phyloP scores from a whole-genome alignment of 495 filamentous ascomycete genomes.

The Tuber umbilicatum region DNA sequence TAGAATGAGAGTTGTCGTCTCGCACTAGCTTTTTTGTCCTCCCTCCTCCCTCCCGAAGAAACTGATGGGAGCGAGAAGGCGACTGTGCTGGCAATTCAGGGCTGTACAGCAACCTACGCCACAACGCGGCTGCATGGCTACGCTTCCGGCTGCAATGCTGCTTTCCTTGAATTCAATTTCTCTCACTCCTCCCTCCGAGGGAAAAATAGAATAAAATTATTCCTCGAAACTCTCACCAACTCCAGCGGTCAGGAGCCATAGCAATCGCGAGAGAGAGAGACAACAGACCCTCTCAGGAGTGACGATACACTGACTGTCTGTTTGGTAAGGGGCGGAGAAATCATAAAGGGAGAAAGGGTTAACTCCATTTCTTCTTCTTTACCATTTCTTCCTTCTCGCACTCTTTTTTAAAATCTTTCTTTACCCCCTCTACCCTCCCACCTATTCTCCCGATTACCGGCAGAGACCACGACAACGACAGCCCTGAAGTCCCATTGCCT shows the following conservation, averaged over 20 bases:
- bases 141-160: conserved; percentile 9
- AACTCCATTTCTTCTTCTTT: not conserved
- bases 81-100: conserved; percentile 17
- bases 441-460: not conserved
- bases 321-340: not conserved
- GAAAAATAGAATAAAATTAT: not conserved
- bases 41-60: not conserved
- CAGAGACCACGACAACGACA: conserved; percentile 5
- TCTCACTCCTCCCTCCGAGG: conserved; percentile 1
- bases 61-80: not conserved
- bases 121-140: conserved; percentile 16
- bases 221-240: not conserved
- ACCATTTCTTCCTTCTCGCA: conserved; percentile 6
- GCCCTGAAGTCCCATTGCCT: not conserved
- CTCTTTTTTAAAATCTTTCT: not conserved
- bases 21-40: not conserved
- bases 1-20: not conserved
- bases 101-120: conserved; percentile 12
- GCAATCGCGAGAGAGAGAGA: not conserved
- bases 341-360: not conserved
- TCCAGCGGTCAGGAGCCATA: not conserved
- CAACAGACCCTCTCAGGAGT: not conserved
- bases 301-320: not conserved
- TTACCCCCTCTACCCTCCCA: not conserved
- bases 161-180: conserved; percentile 4